Evolutionary conservation across 805 yeast genomes (phyloP).

Genomic region (Saturnispora zaruensis): DNA sequence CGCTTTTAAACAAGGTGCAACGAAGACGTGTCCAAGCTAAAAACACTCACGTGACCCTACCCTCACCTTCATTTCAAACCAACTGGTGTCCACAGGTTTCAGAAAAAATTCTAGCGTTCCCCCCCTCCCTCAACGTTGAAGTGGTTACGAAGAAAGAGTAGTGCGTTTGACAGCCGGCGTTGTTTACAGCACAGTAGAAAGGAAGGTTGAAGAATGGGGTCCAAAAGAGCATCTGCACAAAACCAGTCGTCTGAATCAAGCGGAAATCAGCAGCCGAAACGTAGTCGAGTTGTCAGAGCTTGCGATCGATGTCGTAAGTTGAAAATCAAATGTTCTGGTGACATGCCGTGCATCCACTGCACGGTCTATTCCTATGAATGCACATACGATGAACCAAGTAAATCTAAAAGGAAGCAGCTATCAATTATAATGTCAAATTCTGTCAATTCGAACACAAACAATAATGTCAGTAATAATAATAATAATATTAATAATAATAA

Average conservation of each 20-base stretch:
- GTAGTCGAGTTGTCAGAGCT: constrained; percentile 38
- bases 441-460: constrained; percentile 41
- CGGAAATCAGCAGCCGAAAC: constrained; percentile 18
- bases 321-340: constrained; percentile 47
- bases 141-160: neutral
- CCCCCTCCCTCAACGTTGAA: neutral
- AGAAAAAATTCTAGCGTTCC: neutral
- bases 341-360: constrained; percentile 47
- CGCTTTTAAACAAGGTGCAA: neutral
- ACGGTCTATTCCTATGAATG: constrained; percentile 82
- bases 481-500: neutral
- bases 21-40: neutral
- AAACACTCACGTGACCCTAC: constrained; percentile 4
- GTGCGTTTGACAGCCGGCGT: neutral
- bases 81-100: neutral
- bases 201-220: neutral
- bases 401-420: constrained; percentile 29
- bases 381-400: constrained; percentile 66
- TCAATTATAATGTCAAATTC: neutral
- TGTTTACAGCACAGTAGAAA: neutral
- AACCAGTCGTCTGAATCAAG: neutral
- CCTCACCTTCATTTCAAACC: neutral
- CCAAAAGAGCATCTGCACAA: neutral
- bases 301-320: constrained; percentile 44
- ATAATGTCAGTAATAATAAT: constrained; percentile 15